These are phyloP conservation scores for Zygotorulaspora florentina DNA, from an alignment of 805 yeast genomes.

Conservation along the genomic window DNA sequence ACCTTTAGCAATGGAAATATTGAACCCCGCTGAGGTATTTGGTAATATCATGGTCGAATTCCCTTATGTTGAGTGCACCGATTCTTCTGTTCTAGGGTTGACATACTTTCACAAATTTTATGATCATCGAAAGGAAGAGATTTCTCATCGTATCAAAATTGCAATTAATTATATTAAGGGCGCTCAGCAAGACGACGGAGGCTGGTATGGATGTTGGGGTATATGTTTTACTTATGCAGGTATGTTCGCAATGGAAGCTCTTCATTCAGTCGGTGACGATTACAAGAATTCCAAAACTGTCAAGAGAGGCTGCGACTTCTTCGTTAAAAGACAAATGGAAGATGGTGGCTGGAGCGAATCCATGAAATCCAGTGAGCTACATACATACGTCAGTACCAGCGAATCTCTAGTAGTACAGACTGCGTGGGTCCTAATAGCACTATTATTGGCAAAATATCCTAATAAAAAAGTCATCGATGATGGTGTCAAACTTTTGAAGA, in stretches of 20 bases:
- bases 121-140: conserved; percentile 62
- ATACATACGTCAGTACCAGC: conserved; percentile 62
- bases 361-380: conserved; percentile 84
- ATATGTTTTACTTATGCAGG: conserved; percentile 93
- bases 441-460: conserved; percentile 79
- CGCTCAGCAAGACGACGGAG: conserved; percentile 75
- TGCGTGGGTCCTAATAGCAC: conserved; percentile 85
- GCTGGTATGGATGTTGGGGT: conserved; percentile 99
- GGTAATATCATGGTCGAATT: conserved; percentile 98
- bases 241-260: conserved; percentile 96
- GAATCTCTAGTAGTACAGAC: conserved; percentile 79
- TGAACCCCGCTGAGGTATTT: conserved; percentile 97
- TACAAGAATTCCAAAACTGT: conserved; percentile 63
- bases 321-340: conserved; percentile 63
- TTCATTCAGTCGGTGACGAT: conserved; percentile 59
- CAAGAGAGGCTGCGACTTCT: conserved; percentile 76
- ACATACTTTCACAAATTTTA: conserved; percentile 67
- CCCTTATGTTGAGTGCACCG: conserved; percentile 98
- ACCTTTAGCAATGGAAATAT: conserved; percentile 63
- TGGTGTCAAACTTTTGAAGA: conserved; percentile 62
- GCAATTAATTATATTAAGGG: conserved; percentile 70
- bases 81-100: conserved; percentile 86
- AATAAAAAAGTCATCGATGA: conserved; percentile 52
- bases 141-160: conserved; percentile 61
- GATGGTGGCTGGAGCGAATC: conserved; percentile 99